These are phyloP conservation scores for Tagetes patula DNA, from an alignment of 129 eudicot species.

Conservation along the genomic window DNA sequence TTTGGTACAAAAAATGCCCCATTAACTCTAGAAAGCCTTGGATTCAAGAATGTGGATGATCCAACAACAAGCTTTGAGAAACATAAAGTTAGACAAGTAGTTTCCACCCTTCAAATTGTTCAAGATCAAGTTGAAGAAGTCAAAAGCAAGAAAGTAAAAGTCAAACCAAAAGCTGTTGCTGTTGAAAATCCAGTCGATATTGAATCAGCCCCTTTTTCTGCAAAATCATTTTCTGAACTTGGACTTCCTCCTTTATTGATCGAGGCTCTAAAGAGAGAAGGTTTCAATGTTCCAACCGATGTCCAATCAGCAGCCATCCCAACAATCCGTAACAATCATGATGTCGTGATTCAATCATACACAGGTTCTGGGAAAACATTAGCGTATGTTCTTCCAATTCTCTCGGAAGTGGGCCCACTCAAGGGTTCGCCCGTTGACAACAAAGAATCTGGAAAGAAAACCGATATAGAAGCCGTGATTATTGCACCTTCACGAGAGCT, in stretches of 20 bases:
- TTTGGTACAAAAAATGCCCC: slow-evolving; percentile 43
- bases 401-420: slow-evolving; percentile 71
- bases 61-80: slow-evolving; percentile 36
- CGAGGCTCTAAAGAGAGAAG: slow-evolving; percentile 73
- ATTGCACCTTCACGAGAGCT: slow-evolving; percentile 97
- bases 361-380: slow-evolving; percentile 95
- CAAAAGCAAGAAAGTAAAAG: slow-evolving; percentile 45
- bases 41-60: slow-evolving; percentile 43
- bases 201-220: slow-evolving; percentile 78
- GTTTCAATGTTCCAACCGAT: slow-evolving; percentile 75
- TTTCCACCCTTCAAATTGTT: slow-evolving; percentile 41
- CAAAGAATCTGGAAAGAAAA: slow-evolving; percentile 39
- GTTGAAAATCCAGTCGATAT: slow-evolving; percentile 42
- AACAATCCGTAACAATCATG: slow-evolving; percentile 66
- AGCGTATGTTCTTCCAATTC: slow-evolving; percentile 91
- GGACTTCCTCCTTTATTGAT: slow-evolving; percentile 74
- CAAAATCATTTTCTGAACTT: slow-evolving; percentile 87
- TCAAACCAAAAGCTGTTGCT: slow-evolving; percentile 40
- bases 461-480: slow-evolving; percentile 78
- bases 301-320: slow-evolving; percentile 93
- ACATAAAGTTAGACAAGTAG: slow-evolving; percentile 36
- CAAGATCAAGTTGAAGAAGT: slow-evolving; percentile 29
- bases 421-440: slow-evolving; percentile 27
- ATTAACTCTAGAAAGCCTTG: slow-evolving; percentile 65
- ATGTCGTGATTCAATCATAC: slow-evolving; percentile 89